Percentiles rank a stretch among this genome's conserved stretches.
Conservation (phyloP, 306 rosid genomes). For the Crotalaria pallida region DNA sequence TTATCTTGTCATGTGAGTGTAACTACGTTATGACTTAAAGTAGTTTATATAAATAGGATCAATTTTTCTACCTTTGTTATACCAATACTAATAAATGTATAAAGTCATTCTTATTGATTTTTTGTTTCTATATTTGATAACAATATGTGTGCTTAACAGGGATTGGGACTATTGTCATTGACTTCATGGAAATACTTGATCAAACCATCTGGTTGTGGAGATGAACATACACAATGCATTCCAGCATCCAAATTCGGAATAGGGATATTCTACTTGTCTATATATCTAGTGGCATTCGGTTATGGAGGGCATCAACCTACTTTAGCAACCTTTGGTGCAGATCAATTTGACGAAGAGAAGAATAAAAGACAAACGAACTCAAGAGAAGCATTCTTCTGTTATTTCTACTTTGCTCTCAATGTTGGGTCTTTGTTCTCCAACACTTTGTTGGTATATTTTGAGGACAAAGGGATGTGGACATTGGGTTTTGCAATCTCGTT, state of each 20-base stretch:
- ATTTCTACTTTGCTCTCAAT: slow-evolving; percentile 59
- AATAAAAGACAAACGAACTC: not conserved
- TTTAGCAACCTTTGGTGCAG: slow-evolving; percentile 57
- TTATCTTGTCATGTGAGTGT: no score
- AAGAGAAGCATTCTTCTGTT: slow-evolving; percentile 42
- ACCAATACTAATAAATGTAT: no score
- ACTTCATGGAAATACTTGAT: slow-evolving; percentile 34
- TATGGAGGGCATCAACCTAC: slow-evolving; percentile 67
- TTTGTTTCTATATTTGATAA: no score
- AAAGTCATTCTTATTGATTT: no score
- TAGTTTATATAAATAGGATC: no score
- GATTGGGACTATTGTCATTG: slow-evolving; percentile 44
- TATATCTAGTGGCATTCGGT: slow-evolving; percentile 54
- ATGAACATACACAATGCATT: slow-evolving; percentile 13
- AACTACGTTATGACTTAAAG: no score
- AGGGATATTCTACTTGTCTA: slow-evolving; percentile 37
- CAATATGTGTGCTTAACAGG: slow-evolving; percentile 13
- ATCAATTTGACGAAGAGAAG: slow-evolving; percentile 44
- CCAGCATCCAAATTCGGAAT: slow-evolving; percentile 32
- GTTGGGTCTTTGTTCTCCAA: slow-evolving; percentile 57
- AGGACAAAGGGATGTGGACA: slow-evolving; percentile 49
- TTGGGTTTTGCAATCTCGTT: slow-evolving; percentile 39
- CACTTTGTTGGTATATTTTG: slow-evolving; percentile 45
- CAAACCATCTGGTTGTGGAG: slow-evolving; percentile 44
- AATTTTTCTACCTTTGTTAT: no score